Evolutionary conservation across 2,329 filamentous ascomycete genomes (phyloP), one percentile per base, ranked within the genome.

Genomic region (Trichoderma sp.): DNA sequence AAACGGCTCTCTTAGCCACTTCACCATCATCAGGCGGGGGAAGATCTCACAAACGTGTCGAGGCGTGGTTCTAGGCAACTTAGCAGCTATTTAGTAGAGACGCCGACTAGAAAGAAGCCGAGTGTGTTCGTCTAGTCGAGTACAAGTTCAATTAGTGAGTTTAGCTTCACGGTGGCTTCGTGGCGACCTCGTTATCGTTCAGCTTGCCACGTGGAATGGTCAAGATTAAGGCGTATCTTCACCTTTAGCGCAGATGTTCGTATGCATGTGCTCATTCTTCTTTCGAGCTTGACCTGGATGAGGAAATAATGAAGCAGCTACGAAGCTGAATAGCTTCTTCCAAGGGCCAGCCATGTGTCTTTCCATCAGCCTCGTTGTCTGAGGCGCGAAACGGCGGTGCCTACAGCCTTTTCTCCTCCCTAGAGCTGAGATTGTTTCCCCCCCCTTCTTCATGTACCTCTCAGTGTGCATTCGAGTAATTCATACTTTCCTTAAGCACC

Each of bases 101-200:
- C 19, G 21, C 47, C 47, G 47, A 21, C 47, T 21, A 24, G 19
- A 24, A 43, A 49, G 47, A 49, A 49, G 47, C 47, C 47, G 47
- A 24, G 21, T n/a, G 40, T 14, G 33, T 13, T 43, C 19, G 19
- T 43, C 11, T 7, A 16, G 19, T 43, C 8, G n/a, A n/a, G n/a
- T 24, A 21, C 10, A n/a, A 49, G 47, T 49, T 4, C 10, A 47
- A 49, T 8, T n/a, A 43, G 40, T 3, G 5, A 49, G 47, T 24
- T 47, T 49, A 19, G 40, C 19, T 43, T n/a, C 40, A 43, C 40
- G 7, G 40, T 43, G 40, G 40, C 21, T 33, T 21, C n/a, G 58
- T 61, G 58, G 58, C 58, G 40, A 40, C 40, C 33, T 61, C 58
- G 58, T 61, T 61, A 31, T 40, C 19, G 19, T 24, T 27, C 40